A percentile compares a stretch with the other conserved stretches of the same genome.
Conservation (phyloP, 345 rosid species). For the Linum tenue region DNA sequence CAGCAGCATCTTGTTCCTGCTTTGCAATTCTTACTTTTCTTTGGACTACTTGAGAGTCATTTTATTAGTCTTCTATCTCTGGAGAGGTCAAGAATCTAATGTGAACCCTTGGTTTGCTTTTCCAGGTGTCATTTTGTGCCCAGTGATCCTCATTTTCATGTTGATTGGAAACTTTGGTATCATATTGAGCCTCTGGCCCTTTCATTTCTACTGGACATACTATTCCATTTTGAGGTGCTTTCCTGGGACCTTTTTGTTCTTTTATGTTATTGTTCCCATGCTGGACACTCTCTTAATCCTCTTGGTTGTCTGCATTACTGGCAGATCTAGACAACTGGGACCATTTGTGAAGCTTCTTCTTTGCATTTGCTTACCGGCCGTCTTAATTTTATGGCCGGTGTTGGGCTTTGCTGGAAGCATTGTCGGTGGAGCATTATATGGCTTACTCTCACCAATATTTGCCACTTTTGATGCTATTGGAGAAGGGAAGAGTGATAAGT, state of each 20-base stretch:
- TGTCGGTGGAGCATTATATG: slow-evolving; percentile 57
- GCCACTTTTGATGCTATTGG: slow-evolving; percentile 94
- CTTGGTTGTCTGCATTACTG: slow-evolving; percentile 15
- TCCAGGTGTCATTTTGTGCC: slow-evolving; percentile 71
- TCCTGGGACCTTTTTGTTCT: slow-evolving; percentile 10
- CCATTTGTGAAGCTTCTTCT: slow-evolving; percentile 70
- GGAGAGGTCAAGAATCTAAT: neutral
- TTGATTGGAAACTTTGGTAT: slow-evolving; percentile 60
- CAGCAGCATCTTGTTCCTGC: no score
- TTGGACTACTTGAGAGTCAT: no score
- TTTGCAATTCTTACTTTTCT: no score
- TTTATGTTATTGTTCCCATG: neutral
- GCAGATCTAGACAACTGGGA: slow-evolving; percentile 70
- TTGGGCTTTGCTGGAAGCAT: slow-evolving; percentile 57
- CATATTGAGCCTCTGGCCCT: slow-evolving; percentile 62
- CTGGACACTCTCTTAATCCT: slow-evolving; percentile 15
- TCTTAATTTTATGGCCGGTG: slow-evolving; percentile 46
- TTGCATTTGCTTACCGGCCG: slow-evolving; percentile 49
- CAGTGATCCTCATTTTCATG: slow-evolving; percentile 54
- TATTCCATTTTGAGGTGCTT: slow-evolving; percentile 63
- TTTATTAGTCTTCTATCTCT: no score
- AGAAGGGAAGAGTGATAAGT: slow-evolving; percentile 57
- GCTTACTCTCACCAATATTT: slow-evolving; percentile 76
- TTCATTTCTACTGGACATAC: slow-evolving; percentile 54
- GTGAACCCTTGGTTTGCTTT: neutral